Evolutionary conservation across 2,329 filamentous ascomycete species (phyloP).

Genomic region (Fusarium continuum): DNA sequence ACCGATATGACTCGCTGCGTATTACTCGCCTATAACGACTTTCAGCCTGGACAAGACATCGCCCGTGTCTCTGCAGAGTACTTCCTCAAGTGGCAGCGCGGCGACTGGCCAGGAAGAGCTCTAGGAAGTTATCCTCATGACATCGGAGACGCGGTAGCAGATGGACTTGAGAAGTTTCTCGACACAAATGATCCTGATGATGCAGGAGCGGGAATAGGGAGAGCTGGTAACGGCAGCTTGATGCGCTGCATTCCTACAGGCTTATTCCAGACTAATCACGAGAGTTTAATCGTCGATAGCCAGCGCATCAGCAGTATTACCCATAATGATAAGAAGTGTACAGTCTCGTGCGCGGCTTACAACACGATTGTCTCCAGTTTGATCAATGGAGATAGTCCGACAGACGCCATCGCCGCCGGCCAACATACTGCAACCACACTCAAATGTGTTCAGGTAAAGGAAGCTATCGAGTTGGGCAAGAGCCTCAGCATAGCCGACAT

Average conservation of each 20-base stretch:
- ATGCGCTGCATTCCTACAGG: slow-evolving; percentile 60
- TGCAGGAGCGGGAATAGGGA: slow-evolving; percentile 51
- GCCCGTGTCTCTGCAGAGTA: slow-evolving; percentile 49
- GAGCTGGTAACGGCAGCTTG: slow-evolving; percentile 56
- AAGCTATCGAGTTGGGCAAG: slow-evolving; percentile 45
- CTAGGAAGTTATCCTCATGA: slow-evolving; percentile 49
- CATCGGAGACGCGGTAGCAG: slow-evolving; percentile 52
- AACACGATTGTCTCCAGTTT: slow-evolving; percentile 50
- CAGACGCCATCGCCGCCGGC: slow-evolving; percentile 46
- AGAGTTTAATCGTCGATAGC: slow-evolving; percentile 46
- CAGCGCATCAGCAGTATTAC: slow-evolving; percentile 52
- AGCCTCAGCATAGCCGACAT: slow-evolving; percentile 40
- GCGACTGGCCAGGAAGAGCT: slow-evolving; percentile 54
- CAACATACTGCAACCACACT: slow-evolving; percentile 34
- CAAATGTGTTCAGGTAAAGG: slow-evolving; percentile 21
- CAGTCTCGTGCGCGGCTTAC: slow-evolving; percentile 52
- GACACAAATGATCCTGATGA: slow-evolving; percentile 25
- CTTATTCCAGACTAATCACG: slow-evolving; percentile 48
- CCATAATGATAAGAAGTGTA: slow-evolving; percentile 51
- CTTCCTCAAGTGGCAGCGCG: slow-evolving; percentile 54
- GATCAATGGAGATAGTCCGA: slow-evolving; percentile 36
- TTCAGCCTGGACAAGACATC: slow-evolving; percentile 41
- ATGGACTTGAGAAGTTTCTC: slow-evolving; percentile 47
- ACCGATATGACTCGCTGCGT: slow-evolving; percentile 58
- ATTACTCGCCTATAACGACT: slow-evolving; percentile 53